Percentiles rank a stretch among this genome's conserved stretches.
Evolutionary conservation across 164 flowering plant species (phyloP).

Genomic region (Sedum album): DNA sequence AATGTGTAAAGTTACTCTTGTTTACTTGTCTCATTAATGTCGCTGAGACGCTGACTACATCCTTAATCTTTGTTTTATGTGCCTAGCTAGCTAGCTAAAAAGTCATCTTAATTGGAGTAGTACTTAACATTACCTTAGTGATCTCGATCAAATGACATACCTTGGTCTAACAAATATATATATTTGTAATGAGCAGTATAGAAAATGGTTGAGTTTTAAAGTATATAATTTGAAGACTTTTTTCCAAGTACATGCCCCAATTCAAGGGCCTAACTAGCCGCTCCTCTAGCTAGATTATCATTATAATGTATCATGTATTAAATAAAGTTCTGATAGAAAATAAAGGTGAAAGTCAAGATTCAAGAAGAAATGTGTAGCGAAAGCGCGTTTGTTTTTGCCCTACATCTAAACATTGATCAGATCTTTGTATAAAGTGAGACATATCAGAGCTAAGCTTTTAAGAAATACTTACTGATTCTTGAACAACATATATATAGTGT

Average conservation of each 20-base stretch:
- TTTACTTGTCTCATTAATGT: slow-evolving; percentile 5
- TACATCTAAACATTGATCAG: background rate
- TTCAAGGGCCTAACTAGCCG: slow-evolving; percentile 9
- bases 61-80: background rate
- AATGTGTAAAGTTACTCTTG: slow-evolving; percentile 4
- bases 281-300: slow-evolving; percentile 6
- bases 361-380: slow-evolving; percentile 1
- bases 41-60: background rate
- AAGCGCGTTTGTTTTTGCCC: slow-evolving; percentile 3
- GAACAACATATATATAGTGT: too few relatives aligned
- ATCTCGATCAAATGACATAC: background rate
- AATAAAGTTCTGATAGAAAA: background rate
- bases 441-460: background rate
- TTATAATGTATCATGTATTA: background rate
- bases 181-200: background rate
- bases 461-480: background rate
- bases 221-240: background rate
- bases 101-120: background rate
- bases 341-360: slow-evolving; percentile 2
- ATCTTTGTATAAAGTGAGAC: slow-evolving; percentile 1
- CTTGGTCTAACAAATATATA: background rate
- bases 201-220: background rate
- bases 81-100: background rate
- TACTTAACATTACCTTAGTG: slow-evolving; percentile 1
- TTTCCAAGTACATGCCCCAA: background rate